phyloP scores from a whole-genome alignment of 192 early-diverging fungal genomes.

The Lunasporangiospora selenospora region DNA sequence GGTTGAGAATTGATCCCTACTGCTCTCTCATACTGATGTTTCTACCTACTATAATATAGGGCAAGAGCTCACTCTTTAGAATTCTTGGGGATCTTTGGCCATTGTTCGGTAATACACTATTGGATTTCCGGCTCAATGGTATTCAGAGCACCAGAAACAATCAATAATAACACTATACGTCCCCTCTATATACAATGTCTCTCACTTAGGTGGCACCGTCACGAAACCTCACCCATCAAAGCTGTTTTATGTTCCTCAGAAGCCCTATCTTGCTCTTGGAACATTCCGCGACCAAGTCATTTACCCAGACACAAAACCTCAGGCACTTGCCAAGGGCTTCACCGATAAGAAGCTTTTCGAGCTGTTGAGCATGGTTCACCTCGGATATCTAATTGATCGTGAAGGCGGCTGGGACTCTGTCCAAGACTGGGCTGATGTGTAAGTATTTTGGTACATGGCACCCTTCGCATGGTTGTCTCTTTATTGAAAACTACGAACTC shows the following conservation, averaged over 20 bases:
- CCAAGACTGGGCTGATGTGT: constrained; percentile 80
- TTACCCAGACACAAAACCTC: constrained; percentile 79
- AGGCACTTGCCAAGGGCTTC: constrained; percentile 63
- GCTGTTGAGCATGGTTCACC: constrained; percentile 73
- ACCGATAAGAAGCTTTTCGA: constrained; percentile 72
- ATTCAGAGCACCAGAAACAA: background rate
- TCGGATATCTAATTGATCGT: constrained; percentile 70
- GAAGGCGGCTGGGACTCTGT: constrained; percentile 79
- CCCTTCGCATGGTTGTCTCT: too few species aligned
- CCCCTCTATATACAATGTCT: background rate
- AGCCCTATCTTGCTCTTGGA: constrained; percentile 81
- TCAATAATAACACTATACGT: background rate
- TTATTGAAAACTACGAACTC: too few species aligned
- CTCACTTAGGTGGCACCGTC: constrained; percentile 53
- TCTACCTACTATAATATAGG: constrained; percentile 21
- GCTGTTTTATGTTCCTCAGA: constrained; percentile 90
- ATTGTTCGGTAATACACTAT: constrained; percentile 53
- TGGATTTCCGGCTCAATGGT: background rate
- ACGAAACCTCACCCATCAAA: constrained; percentile 63
- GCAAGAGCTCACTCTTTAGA: constrained; percentile 69
- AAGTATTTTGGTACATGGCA: too few species aligned
- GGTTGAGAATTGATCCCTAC: too few species aligned
- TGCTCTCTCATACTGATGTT: background rate
- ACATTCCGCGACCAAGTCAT: constrained; percentile 86
- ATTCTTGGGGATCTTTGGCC: constrained; percentile 73